Base-by-base conservation (phyloP, 192 early-diverging fungal genomes). In the Coemansia sp. region DNA sequence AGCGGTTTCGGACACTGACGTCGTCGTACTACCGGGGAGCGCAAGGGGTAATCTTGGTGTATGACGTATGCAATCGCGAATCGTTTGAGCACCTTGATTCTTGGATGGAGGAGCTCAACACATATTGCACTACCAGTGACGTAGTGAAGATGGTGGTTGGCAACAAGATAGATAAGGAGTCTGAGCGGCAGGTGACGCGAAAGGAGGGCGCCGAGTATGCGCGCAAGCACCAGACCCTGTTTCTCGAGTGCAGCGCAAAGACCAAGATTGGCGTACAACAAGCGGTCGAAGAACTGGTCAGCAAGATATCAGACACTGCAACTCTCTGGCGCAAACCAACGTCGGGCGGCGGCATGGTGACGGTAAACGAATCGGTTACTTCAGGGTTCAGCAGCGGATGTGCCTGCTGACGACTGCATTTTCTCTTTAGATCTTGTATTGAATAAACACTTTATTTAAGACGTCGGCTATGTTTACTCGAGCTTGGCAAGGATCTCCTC, bases 91-190 rank as follows among this genome's bases (percentile, higher is more conserved):
- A 95, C 61, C 85, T 99, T 43, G 83, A 92, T 57, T 86, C 82
- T n/a, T 99, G 97, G 97, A 89, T 98, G 61, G 92, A 85, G 23
- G 97, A 99, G 77, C 85, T 98, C 27, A 92, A 91, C 61, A 95
- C 93, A 29, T 98, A 97, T 68, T 91, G 93, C 45, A 88, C 92
- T 10, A 88, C 71, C 59, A 83, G 84, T 53, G 90, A 95, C 24
- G 90, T 99, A 37, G 89, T 99, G 29, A 97, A 93, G 81, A 97
- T 98, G 86, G 89, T 99, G 73, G 92, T 99, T 18, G 97, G 96
- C 54, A 99, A 99, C 79, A 99, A 99, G 73, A 88, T 92, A 48
- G 97, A 99, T 83, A 95, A 94, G 85, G 94, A 92, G 82, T 64
- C 74, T 5, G 84, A 81, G 59, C 38, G 67, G 56, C 65, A 68